Percentiles rank a stretch among this genome's conserved stretches.
Conservation (phyloP, 495 filamentous ascomycete genomes). For the Podospora pseudoanserina region DNA sequence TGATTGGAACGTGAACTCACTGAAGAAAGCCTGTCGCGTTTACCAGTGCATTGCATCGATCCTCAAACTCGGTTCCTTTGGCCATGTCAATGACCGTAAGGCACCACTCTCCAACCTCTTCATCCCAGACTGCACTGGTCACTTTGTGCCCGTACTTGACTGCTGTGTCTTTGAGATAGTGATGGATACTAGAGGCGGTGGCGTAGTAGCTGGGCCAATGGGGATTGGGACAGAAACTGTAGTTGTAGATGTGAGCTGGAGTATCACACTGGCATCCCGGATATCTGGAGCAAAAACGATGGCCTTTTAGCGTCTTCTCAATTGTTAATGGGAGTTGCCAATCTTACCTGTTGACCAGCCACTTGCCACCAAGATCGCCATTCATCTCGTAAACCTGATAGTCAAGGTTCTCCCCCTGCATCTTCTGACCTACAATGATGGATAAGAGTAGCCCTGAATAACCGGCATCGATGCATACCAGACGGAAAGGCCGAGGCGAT, state of each 20-base stretch:
- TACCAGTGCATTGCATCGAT: neutral
- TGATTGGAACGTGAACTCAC: neutral
- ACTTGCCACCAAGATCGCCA: neutral
- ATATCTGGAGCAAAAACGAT: neutral
- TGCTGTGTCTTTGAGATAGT: neutral
- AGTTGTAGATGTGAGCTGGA: neutral
- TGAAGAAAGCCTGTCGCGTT: neutral
- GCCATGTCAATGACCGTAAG: neutral
- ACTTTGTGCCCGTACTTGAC: neutral
- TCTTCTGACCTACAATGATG: neutral
- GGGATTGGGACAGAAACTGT: neutral
- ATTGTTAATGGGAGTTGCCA: neutral
- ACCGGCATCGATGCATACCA: neutral
- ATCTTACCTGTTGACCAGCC: neutral
- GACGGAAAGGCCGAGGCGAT: neutral
- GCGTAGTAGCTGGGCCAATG: neutral
- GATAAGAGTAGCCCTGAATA: neutral
- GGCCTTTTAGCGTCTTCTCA: neutral
- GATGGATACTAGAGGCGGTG: neutral
- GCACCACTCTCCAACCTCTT: neutral
- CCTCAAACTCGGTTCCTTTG: neutral
- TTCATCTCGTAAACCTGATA: neutral
- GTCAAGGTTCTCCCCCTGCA: neutral
- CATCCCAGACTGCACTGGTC: neutral
- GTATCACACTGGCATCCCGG: neutral